A percentile compares a stretch with the other conserved stretches of the same genome.
Evolutionary conservation across 1,284 basidiomycete genomes (phyloP).

Genomic region (Neonothopanus nambi): DNA sequence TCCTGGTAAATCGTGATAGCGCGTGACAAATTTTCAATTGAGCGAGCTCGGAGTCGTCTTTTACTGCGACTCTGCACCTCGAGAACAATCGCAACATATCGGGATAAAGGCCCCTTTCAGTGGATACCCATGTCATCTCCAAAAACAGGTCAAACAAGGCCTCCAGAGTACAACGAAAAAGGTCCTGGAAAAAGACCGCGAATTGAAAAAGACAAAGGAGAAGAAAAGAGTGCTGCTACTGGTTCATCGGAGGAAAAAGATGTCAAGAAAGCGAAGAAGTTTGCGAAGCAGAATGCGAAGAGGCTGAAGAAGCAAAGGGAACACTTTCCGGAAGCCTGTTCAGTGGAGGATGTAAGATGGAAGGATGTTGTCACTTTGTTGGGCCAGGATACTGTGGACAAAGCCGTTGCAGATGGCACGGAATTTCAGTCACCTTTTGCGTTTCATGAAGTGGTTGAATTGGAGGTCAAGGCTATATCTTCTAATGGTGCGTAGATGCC

Average conservation of each 20-base stretch:
- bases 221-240: too few species aligned
- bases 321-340: conserved; percentile 59
- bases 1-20: too few species aligned
- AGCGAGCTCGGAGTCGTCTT: background rate
- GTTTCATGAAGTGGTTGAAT: conserved; percentile 60
- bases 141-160: conserved; percentile 1
- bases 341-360: conserved; percentile 74
- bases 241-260: conserved; percentile 7
- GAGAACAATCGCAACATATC: background rate
- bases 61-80: background rate
- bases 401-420: conserved; percentile 45
- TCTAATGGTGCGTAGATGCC: conserved; percentile 56
- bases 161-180: background rate
- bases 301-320: conserved; percentile 24
- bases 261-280: conserved; percentile 21
- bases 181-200: conserved; percentile 16
- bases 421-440: conserved; percentile 64
- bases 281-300: conserved; percentile 28
- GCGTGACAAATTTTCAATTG: too few species aligned
- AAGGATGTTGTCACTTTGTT: conserved; percentile 71
- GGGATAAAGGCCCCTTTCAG: conserved; percentile 12
- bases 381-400: conserved; percentile 58
- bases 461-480: conserved; percentile 63
- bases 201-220: conserved; percentile 1
- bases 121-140: conserved; percentile 16